Evolutionary conservation across 208 protist genomes (phyloP).

Genomic region (Wallacemonas sp.): DNA sequence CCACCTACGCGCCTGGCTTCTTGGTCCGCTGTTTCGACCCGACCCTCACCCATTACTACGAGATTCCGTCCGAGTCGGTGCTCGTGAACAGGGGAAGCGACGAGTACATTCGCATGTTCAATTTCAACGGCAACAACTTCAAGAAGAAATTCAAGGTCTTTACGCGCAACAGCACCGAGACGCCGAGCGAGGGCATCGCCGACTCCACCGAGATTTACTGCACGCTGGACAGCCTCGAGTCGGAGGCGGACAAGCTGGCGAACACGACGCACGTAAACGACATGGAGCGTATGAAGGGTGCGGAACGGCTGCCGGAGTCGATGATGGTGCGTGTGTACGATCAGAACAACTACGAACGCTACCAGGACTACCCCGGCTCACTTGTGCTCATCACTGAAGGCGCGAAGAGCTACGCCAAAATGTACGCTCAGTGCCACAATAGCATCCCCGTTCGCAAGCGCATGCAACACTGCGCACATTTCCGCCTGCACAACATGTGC

Average conservation of each 20-base stretch:
- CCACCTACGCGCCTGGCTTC: slow-evolving; percentile 62
- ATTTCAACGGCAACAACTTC: slow-evolving; percentile 86
- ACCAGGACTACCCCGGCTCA: slow-evolving; percentile 64
- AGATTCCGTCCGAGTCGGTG: slow-evolving; percentile 67
- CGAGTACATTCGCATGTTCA: slow-evolving; percentile 79
- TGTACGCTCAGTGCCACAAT: slow-evolving; percentile 44
- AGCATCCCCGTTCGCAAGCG: slow-evolving; percentile 58
- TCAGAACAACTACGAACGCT: slow-evolving; percentile 74
- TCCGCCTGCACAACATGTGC: slow-evolving; percentile 81
- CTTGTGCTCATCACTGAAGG: slow-evolving; percentile 76
- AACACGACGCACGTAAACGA: slow-evolving; percentile 74
- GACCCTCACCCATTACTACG: slow-evolving; percentile 69
- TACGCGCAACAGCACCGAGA: background rate
- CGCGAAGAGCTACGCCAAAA: slow-evolving; percentile 55
- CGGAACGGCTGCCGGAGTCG: slow-evolving; percentile 53
- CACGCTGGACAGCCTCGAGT: slow-evolving; percentile 39
- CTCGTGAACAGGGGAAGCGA: slow-evolving; percentile 56
- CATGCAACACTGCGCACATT: slow-evolving; percentile 91
- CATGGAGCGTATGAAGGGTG: slow-evolving; percentile 37
- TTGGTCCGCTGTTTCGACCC: slow-evolving; percentile 73
- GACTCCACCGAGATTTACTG: slow-evolving; percentile 63
- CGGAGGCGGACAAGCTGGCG: slow-evolving; percentile 29
- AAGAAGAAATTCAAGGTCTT: slow-evolving; percentile 80
- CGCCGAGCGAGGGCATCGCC: background rate
- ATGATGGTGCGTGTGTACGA: slow-evolving; percentile 83